Percentiles rank a stretch among this genome's conserved stretches.
Conservation (phyloP, 1,284 basidiomycete genomes). For the Heterobasidion irregulare region DNA sequence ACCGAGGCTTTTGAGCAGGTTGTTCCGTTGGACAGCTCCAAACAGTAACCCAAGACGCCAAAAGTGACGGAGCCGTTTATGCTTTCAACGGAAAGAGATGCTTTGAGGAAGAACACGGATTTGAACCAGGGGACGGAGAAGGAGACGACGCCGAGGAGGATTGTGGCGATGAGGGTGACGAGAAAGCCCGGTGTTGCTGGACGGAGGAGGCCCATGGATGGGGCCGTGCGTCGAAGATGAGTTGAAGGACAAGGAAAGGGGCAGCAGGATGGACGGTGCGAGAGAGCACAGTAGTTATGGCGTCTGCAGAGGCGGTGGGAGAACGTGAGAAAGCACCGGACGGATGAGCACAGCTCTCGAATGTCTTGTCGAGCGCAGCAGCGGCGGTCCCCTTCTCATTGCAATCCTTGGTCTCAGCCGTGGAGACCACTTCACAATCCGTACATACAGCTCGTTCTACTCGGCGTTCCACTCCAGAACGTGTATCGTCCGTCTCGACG, state of each 20-base stretch:
- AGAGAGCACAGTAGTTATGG: background rate
- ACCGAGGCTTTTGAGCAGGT: conserved; percentile 72
- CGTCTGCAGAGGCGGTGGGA: conserved; percentile 1
- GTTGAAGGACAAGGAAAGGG: background rate
- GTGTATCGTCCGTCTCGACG: conserved; percentile 15
- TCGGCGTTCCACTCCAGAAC: conserved; percentile 16
- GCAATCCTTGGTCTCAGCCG: background rate
- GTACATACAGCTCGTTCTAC: background rate
- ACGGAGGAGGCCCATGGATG: conserved; percentile 15
- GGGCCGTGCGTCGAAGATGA: background rate
- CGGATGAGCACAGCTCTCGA: background rate
- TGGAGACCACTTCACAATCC: background rate
- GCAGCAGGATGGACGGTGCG: background rate
- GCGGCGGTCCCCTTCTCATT: too few relatives aligned
- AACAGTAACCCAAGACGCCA: conserved; percentile 82
- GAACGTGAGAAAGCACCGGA: background rate
- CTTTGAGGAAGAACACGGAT: conserved; percentile 79
- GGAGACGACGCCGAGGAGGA: conserved; percentile 72
- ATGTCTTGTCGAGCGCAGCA: background rate
- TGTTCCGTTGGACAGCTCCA: conserved; percentile 43
- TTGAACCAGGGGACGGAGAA: conserved; percentile 85
- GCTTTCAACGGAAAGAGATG: conserved; percentile 42
- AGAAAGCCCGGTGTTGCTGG: conserved; percentile 83
- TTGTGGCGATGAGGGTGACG: conserved; percentile 65
- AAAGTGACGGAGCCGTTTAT: conserved; percentile 63